Conservation (phyloP, 768 basidiomycete genomes). For the Russula foetens region DNA sequence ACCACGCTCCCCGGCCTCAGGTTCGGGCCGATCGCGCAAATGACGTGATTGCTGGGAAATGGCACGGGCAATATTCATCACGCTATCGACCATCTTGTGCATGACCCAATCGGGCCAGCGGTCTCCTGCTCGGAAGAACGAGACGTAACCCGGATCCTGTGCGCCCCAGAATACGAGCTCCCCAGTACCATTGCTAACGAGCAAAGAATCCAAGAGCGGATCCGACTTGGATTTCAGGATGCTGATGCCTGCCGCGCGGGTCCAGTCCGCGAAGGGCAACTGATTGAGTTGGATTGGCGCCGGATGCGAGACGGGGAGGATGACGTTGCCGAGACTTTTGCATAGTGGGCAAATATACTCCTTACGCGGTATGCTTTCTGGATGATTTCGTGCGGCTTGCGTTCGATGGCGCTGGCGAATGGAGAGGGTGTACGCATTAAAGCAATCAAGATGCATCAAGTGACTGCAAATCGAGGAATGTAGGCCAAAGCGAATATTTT, state of each 20-base stretch:
- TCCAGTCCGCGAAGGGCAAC: conserved; percentile 79
- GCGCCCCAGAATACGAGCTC: conserved; percentile 88
- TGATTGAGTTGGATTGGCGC: conserved; percentile 41
- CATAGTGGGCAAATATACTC: conserved; percentile 97
- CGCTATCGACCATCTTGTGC: conserved; percentile 79
- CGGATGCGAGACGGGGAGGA: conserved; percentile 69
- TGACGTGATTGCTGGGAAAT: conserved; percentile 82
- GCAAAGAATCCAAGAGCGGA: conserved; percentile 57
- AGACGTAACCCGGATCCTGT: conserved; percentile 64
- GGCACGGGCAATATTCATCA: conserved; percentile 69
- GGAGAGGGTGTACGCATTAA: conserved; percentile 81
- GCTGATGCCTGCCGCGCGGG: conserved; percentile 80
- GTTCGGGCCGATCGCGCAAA: conserved; percentile 67
- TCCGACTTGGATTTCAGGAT: conserved; percentile 82
- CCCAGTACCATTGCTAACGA: conserved; percentile 73
- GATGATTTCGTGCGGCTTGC: conserved; percentile 88
- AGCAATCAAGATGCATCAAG: conserved; percentile 95
- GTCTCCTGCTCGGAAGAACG: conserved; percentile 44
- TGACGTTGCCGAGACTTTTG: conserved; percentile 91
- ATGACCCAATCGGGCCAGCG: conserved; percentile 47
- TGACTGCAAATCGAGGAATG: conserved; percentile 88
- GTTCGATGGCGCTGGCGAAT: conserved; percentile 81
- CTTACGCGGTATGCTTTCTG: conserved; percentile 86
- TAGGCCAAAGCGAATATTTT: conserved; percentile 76
- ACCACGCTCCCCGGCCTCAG: conserved; percentile 66